Base-by-base conservation (phyloP, 23 red algal genomes). In the Agarophyton chilense region DNA sequence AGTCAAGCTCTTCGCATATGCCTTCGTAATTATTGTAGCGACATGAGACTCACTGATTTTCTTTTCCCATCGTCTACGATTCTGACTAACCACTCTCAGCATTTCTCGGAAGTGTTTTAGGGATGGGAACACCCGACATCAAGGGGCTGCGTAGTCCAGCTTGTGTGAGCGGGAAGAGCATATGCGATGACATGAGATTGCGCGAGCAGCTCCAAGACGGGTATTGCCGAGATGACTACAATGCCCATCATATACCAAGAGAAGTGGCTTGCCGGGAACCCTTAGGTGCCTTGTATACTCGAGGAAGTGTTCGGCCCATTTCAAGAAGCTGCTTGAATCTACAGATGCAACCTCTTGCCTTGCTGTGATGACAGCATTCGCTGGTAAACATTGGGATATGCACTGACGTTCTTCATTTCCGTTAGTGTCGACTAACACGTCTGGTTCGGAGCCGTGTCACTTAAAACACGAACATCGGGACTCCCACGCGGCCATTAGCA, bases 141-240 rank as follows among this genome's bases (percentile, higher is more conserved):
- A 28, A 89, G 55, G 16, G 84, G 84, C 70, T 89, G 84, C 7
- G 66, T 89, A 2, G 36, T 77, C n/a, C n/a, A n/a, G n/a, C n/a
- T n/a, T n/a, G n/a, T n/a, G n/a, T n/a, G n/a, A n/a, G 66, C 84
- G 1, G 84, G 84, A 10, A 89, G 71, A 50, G 41, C 38, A 64
- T 89, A 89, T 18, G 47, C 84, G 16, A 89, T 58, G 29, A 89
- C 43, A 19, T 78, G 52, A 0, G 70, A 53, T 21, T 24, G 11
- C 18, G 36, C 67, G 66, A 89, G 62, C 52, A 53, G 32, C 18
- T 77, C 66, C 0, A 72, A 47, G 19, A 62, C 6, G 10, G 56
- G 56, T 28, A 62, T n/a, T 62, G 56, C 28, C 19, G 6, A 74
- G 76, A 38, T 53, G 76, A 28, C 47, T 56, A 7, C 76, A 11